Evolutionary conservation across 257 asterid species (phyloP), one percentile per base, ranked within the genome.

Genomic region (Nicotiana attenuata): DNA sequence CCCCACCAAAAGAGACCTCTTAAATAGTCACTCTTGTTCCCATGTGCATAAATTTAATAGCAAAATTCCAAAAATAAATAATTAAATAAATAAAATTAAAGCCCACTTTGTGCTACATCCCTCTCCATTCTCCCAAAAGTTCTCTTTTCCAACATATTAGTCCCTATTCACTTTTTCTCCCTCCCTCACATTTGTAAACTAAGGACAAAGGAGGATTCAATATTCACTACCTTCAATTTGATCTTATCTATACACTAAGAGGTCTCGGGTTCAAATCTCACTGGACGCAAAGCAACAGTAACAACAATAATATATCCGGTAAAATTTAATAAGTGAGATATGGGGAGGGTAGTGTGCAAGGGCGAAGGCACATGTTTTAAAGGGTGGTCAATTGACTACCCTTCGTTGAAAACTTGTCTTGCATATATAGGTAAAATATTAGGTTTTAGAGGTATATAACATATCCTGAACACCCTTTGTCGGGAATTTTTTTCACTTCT

Each of bases 11-110:
- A 81, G 87, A 84, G 47, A 84, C 80, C 83, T 84, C 83, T 82
- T 80, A 85, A 76, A 80, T 77, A 82, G 89, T 82, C 89, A 77
- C 79, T 85, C 76, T 77, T 87, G 86, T 88, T 86, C 77, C 90
- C 91, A 88, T 88, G 88, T 85, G 91, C 87, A 57, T 80, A 87
- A 84, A 89, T 85, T 89, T 85, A 85, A 89, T 87, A 83, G 85
- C 89, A 85, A 77, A 85, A 78, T 85, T 81, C 92, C 90, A 89
- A 84, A 63, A 14, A 10, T 29, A 29, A 29, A 22, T 29, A 29
- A 29, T 1, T 3, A 3, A 60, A 3, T 7, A 57, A 7, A 7
- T 20, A 0, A 19, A 68, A n/a, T 41, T 41, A 31, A 81, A 82
- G 29, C 80, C 79, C 65, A 73, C 84, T 78, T 77, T 81, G n/a